Percentiles rank a stretch among this genome's conserved stretches.
Evolutionary conservation across 495 filamentous ascomycete species (phyloP).

Genomic region (Penicillium daleae): DNA sequence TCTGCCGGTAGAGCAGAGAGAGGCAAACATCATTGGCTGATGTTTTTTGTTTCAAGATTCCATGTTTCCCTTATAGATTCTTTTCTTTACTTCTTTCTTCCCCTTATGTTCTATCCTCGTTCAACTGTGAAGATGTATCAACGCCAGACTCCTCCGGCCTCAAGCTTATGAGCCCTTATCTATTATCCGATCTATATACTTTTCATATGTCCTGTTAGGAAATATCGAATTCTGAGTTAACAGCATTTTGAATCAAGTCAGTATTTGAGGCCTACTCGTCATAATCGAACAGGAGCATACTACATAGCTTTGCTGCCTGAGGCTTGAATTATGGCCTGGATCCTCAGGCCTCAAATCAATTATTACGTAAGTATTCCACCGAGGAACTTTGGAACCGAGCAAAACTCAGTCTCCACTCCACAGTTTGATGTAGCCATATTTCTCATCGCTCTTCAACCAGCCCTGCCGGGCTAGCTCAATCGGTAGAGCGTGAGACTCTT

Average conservation of each 20-base stretch:
- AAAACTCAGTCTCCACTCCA: neutral
- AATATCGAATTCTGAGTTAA: too few relatives aligned
- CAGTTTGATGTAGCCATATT: neutral
- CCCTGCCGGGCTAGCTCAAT: constrained; percentile 71
- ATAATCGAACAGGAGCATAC: too few relatives aligned
- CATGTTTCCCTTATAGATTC: too few relatives aligned
- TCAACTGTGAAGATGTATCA: neutral
- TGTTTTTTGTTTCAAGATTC: neutral
- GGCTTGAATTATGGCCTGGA: too few relatives aligned
- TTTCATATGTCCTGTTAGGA: too few relatives aligned
- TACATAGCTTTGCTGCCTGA: neutral
- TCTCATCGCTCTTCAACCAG: constrained; percentile 15
- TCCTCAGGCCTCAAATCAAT: neutral
- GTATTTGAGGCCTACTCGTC: too few relatives aligned
- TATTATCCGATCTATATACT: too few relatives aligned
- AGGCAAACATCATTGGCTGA: neutral
- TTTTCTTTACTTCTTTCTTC: neutral
- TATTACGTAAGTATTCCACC: neutral
- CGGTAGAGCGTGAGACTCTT: constrained; percentile 86
- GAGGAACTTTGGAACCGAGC: neutral
- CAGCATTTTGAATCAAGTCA: too few relatives aligned
- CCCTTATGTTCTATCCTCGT: neutral
- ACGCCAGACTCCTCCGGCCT: too few relatives aligned
- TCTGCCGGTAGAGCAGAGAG: neutral
- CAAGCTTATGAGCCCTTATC: too few relatives aligned